A percentile compares a stretch with the other conserved stretches of the same genome.
Conservation (phyloP, 2,329 filamentous ascomycete species). For the Fusarium irregulare region DNA sequence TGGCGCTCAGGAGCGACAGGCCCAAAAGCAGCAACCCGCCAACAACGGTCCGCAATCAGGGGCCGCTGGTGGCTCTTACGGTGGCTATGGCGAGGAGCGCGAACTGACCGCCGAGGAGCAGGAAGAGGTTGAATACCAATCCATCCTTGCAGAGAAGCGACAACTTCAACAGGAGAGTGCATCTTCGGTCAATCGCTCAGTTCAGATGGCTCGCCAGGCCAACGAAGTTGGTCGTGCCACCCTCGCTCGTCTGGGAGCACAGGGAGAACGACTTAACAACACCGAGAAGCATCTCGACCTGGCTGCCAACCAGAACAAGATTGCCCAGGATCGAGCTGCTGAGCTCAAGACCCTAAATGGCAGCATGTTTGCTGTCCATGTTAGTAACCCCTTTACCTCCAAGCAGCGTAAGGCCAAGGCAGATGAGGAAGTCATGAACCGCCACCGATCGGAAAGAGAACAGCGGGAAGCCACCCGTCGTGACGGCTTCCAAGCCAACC, state of each 20-base stretch:
- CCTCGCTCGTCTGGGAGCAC: slow-evolving; percentile 77
- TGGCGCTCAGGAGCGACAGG: slow-evolving; percentile 63
- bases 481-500: slow-evolving; percentile 62
- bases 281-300: slow-evolving; percentile 86
- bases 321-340: slow-evolving; percentile 81
- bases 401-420: slow-evolving; percentile 71
- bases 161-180: slow-evolving; percentile 81
- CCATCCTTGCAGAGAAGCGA: slow-evolving; percentile 63
- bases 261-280: slow-evolving; percentile 84
- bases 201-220: slow-evolving; percentile 58
- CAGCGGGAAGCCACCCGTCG: slow-evolving; percentile 71
- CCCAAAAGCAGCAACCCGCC: slow-evolving; percentile 52
- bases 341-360: slow-evolving; percentile 88
- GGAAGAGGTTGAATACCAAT: slow-evolving; percentile 77
- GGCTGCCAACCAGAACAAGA: slow-evolving; percentile 78
- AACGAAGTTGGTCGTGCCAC: slow-evolving; percentile 73
- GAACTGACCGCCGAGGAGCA: slow-evolving; percentile 85
- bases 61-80: slow-evolving; percentile 52
- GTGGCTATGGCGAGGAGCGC: slow-evolving; percentile 73
- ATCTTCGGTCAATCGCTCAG: slow-evolving; percentile 54
- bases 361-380: slow-evolving; percentile 90
- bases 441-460: slow-evolving; percentile 73
- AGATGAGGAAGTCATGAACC: slow-evolving; percentile 76
- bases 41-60: slow-evolving; percentile 43
- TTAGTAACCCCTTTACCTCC: slow-evolving; percentile 81